Base-by-base conservation (phyloP, 106 monocot genomes). In the Ottelia alismoides region DNA sequence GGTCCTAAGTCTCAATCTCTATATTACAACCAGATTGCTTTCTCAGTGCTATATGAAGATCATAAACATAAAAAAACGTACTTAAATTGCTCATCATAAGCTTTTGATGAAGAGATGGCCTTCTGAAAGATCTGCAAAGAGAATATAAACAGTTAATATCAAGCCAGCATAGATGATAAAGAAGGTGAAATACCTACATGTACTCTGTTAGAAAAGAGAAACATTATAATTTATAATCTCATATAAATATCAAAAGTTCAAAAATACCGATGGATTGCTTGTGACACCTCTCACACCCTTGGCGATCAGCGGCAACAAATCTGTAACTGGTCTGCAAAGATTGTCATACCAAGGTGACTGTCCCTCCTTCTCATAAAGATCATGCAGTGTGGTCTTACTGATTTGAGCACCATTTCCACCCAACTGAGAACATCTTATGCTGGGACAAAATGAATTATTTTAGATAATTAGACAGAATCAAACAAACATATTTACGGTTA, bases 281-380 rank as follows among this genome's bases (percentile, higher is more conserved):
- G 93, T 93, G 55, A 93, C 93, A 62, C 93, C 93, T 32, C 93
- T 74, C 1, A 93, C 83, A 14, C 93, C 93, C 40, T 67, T 80
- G 51, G 70, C 69, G 67, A 93, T 87, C 51, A 93, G 57, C 17
- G 93, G 83, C 19, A 88, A 51, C 62, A 93, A 61, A 76, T 87
- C 80, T 40, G 84, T 78, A 11, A 93, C 93, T 22, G 93, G 93
- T 20, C 93, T 79, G 40, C 93, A 83, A 22, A 93, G 80, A 67
- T 93, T 93, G 55, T 93, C 87, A 65, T 93, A 93, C 93, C 93
- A 93, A 27, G 93, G 93, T 27, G 93, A 93, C 53, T 88, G 93
- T 5, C 93, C 87, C 60, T 93, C 64, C 53, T 68, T 55, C 31
- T 93, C 84, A 68, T 93, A 93, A 2, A 93, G 83, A 49, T 83